Evolutionary conservation across 306 rosid genomes (phyloP).

Genomic region (Lablab purpureus): DNA sequence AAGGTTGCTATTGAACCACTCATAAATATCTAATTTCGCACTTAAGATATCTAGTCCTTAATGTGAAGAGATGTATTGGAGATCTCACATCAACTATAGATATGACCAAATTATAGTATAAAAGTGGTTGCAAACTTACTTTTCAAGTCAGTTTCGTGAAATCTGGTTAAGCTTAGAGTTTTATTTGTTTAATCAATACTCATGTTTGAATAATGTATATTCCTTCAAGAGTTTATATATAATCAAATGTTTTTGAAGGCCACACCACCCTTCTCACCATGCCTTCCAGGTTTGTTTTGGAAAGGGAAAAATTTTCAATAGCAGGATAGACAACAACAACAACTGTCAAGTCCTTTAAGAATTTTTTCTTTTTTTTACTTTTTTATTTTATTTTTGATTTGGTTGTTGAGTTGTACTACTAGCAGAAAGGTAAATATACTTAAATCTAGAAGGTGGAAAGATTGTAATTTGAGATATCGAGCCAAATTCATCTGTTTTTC

Average conservation of each 20-base stretch:
- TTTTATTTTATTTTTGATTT: background rate
- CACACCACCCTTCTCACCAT: background rate
- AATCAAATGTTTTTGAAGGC: constrained; percentile 14
- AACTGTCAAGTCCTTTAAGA: background rate
- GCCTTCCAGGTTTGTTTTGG: constrained; percentile 4
- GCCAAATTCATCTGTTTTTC: constrained; percentile 1
- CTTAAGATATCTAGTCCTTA: no score
- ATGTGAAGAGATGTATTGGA: no score
- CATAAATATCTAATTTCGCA: no score
- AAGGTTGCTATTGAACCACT: no score
- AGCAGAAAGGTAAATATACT: background rate
- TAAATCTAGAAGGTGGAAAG: background rate
- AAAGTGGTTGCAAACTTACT: no score
- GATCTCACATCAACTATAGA: no score
- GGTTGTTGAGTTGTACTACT: background rate
- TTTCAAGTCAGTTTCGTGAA: no score
- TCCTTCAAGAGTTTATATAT: constrained; percentile 7
- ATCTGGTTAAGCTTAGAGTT: no score
- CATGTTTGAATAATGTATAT: constrained; percentile 15
- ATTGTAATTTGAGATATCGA: background rate
- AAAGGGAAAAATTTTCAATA: background rate
- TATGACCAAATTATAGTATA: no score
- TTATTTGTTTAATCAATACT: constrained; percentile 13
- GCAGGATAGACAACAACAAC: background rate
- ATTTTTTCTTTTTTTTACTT: background rate